Conservation (phyloP, 2,329 filamentous ascomycete species). For the Penicillium digitatum region DNA sequence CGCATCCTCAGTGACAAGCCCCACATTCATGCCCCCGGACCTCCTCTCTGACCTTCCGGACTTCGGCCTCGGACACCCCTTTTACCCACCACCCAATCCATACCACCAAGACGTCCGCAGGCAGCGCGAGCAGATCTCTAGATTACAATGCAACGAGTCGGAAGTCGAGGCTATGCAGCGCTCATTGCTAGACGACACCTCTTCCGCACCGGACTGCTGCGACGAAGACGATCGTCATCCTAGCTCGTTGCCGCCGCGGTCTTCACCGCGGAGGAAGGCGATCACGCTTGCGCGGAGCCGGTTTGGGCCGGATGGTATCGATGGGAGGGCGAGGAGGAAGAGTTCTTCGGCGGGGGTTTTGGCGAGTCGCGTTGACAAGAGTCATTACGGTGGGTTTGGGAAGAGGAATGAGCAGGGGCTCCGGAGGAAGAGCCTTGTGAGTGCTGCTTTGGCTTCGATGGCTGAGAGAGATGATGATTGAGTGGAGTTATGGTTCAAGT, state of each 20-base stretch:
- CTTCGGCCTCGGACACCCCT: neutral
- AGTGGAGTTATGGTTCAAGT: neutral
- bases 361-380: constrained; percentile 35
- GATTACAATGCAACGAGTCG: constrained; percentile 37
- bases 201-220: neutral
- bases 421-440: constrained; percentile 38
- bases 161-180: constrained; percentile 35
- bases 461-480: constrained; percentile 19
- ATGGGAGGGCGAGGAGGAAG: constrained; percentile 25
- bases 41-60: constrained; percentile 6
- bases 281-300: constrained; percentile 29
- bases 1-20: constrained; percentile 47
- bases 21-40: constrained; percentile 30
- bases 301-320: constrained; percentile 22
- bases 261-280: constrained; percentile 32
- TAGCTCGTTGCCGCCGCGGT: constrained; percentile 35
- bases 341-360: constrained; percentile 26
- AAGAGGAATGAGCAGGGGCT: constrained; percentile 36
- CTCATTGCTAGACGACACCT: neutral
- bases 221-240: constrained; percentile 38
- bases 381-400: constrained; percentile 25
- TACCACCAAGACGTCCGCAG: constrained; percentile 28
- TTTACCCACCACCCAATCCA: neutral
- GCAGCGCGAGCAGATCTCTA: constrained; percentile 40
- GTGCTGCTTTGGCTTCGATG: constrained; percentile 38